Evolutionary conservation across 129 eudicot genomes (phyloP), one percentile per base, ranked within the genome.

Genomic region (Flaveria ramosissima): DNA sequence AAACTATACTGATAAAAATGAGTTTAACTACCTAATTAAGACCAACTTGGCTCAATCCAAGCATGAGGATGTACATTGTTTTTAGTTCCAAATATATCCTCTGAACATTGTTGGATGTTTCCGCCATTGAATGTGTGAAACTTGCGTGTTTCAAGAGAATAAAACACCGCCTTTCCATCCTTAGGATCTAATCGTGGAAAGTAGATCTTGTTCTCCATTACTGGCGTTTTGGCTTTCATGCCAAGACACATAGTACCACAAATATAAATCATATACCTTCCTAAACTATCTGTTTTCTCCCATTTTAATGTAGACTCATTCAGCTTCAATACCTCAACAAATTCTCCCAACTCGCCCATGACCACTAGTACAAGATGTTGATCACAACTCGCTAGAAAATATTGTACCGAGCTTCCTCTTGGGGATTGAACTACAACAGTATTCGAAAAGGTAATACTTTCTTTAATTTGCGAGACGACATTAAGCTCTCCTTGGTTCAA

Each of bases 121-220:
- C 42, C 19, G 10, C 71, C 52, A 41, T 41, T 36, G 43, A 61
- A 20, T 11, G 65, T 45, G 48, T 45, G 48, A 45, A 1, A 45
- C 48, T 14, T 45, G 2, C 48, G 13, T 45, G 48, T 45, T 55
- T 74, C 63, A 15, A 80, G 80, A 14, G 84, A 80, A 32, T 80
- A 80, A 63, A 73, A 80, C 9, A 80, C 50, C 7, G 66, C 15
- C 11, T 63, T 42, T 17, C 21, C 72, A 9, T 24, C n/a, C 14
- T 15, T 16, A 12, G 51, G 59, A 59, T n/a, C 26, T n/a, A 80
- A 48, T 15, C 60, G 51, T 2, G 83, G 48, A 80, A 80, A 66
- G 71, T 52, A 73, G 32, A 80, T 74, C 84, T 76, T 57, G 46
- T 81, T 81, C 46, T 70, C 30, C 77, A 81, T 75, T 48, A 51